phyloP scores from a whole-genome alignment of 108 stramenopile species.

The Nitzschia sp. region DNA sequence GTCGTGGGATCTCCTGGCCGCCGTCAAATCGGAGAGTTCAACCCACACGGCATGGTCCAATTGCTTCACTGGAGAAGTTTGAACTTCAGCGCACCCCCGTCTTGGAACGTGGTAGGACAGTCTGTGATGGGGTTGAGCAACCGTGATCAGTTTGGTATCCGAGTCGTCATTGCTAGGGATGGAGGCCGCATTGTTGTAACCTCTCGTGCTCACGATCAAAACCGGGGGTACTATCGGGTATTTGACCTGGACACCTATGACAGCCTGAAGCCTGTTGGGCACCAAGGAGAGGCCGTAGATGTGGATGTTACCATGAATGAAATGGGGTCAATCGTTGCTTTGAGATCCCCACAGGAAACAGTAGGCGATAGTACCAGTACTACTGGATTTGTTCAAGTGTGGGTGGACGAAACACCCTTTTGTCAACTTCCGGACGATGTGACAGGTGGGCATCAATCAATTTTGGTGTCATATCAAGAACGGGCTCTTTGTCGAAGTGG shows the following conservation, averaged over 20 bases:
- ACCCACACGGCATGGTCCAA: conserved; percentile 21
- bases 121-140: conserved; percentile 9
- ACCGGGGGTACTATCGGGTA: conserved; percentile 15
- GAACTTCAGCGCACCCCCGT: conserved; percentile 7
- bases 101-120: conserved; percentile 20
- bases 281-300: background rate
- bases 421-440: conserved; percentile 1
- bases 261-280: background rate
- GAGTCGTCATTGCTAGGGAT: conserved; percentile 13
- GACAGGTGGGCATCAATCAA: background rate
- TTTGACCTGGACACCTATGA: conserved; percentile 20
- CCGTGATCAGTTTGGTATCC: conserved; percentile 12
- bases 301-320: background rate
- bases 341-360: background rate
- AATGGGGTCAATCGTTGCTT: conserved; percentile 2
- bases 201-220: background rate
- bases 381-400: background rate
- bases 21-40: background rate
- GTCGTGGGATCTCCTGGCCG: conserved; percentile 19
- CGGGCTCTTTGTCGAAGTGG: conserved; percentile 1
- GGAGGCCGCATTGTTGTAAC: conserved; percentile 19
- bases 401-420: conserved; percentile 13
- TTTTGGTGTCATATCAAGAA: background rate
- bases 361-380: background rate
- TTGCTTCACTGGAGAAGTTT: conserved; percentile 28